Evolutionary conservation across 129 eudicot species (phyloP), one percentile per base, ranked within the genome.

Genomic region (Solidago caesia): DNA sequence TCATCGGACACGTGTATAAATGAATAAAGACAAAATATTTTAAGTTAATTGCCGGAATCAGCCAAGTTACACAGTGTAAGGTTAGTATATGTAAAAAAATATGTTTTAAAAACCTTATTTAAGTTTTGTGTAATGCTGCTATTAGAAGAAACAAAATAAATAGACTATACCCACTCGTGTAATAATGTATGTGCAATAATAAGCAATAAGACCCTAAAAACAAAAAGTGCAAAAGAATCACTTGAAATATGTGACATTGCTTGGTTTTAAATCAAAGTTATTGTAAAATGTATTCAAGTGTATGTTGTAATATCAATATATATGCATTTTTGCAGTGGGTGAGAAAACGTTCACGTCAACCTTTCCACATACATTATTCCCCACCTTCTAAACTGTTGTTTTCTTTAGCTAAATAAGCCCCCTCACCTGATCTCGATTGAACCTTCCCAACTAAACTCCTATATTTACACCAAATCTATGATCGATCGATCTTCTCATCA

Each of bases 241-340:
- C 64, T 72, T 57, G 76, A 72, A 72, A 72, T 70, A 53, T 49
- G 53, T 73, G 79, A 44, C 77, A 82, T 88, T 85, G 88, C 94
- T 88, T 88, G 81, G 79, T 85, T 87, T 83, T 68, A 69, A 88
- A 88, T 85, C 79, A 67, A 88, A 88, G 94, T 80, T 77, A 79
- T n/a, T 63, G 76, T 6, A 67, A 69, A 64, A 9, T 44, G 21
- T 66, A 13, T 66, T 73, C 77, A 48, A 75, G 73, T 10, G 67
- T 58, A 59, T 60, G 64, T 72, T 53, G 80, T 75, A 53, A 66
- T 46, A 21, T 21, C 21, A 21, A 21, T 21, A 75, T 67, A 21
- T 21, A 75, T 67, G 39, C 39, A 33, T 33, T 61, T 21, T 53
- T 66, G 44, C 53, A 66, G 64, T 58, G 77, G 76, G 72, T 72